These are phyloP conservation scores for Metschnikowia dekortorum DNA, from an alignment of 805 yeast species.

Conservation along the genomic window DNA sequence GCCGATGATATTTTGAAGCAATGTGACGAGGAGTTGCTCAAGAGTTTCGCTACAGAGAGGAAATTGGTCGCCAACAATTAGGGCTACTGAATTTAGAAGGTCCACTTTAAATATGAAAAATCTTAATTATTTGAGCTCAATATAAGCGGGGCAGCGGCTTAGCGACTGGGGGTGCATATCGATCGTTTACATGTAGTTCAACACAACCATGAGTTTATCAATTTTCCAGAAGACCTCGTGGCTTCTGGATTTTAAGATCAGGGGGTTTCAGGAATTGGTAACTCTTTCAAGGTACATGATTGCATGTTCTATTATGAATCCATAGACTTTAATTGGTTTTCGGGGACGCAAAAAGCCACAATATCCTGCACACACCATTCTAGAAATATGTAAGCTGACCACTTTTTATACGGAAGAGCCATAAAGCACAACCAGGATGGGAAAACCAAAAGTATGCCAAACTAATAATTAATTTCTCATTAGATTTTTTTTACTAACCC, in stretches of 20 bases:
- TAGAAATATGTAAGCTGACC: background rate
- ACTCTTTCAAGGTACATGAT: background rate
- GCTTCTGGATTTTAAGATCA: background rate
- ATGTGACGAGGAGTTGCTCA: slow-evolving; percentile 62
- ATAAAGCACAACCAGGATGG: slow-evolving; percentile 18
- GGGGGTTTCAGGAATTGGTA: background rate
- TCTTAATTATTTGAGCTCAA: background rate
- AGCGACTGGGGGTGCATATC: background rate
- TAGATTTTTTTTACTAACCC: slow-evolving; percentile 4
- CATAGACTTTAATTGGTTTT: background rate
- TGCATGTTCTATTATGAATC: background rate
- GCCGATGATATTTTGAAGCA: slow-evolving; percentile 68
- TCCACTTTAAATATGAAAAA: slow-evolving; percentile 6
- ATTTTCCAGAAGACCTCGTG: no score
- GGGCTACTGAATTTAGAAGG: slow-evolving; percentile 5
- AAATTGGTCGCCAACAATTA: slow-evolving; percentile 35
- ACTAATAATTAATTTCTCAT: background rate
- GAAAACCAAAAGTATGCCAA: slow-evolving; percentile 30
- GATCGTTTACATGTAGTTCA: background rate
- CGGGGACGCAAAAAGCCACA: background rate
- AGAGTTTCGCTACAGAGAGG: slow-evolving; percentile 55
- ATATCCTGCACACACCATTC: background rate
- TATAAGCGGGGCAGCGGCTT: background rate
- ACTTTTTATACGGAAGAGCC: background rate
- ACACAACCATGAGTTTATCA: background rate